phyloP scores from a whole-genome alignment of 305 asterid genomes.

The Coffea humblotiana region DNA sequence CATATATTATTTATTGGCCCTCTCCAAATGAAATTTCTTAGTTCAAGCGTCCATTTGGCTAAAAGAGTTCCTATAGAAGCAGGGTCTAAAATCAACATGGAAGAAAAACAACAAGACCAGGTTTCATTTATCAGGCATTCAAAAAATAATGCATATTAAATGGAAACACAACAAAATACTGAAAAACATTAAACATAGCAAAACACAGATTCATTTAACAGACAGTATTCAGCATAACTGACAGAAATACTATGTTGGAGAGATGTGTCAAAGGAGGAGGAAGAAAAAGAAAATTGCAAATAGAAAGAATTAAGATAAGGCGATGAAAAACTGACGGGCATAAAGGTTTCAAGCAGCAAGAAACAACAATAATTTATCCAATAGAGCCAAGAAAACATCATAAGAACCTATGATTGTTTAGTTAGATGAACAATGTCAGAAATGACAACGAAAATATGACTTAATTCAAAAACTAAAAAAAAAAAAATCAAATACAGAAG shows the following conservation, averaged over 20 bases:
- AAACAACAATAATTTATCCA: background rate
- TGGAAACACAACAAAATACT: background rate
- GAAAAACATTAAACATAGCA: background rate
- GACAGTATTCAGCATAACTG: background rate
- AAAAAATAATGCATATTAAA: background rate
- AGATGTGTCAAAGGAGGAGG: background rate
- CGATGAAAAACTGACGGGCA: background rate
- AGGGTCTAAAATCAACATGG: background rate
- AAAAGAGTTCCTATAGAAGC: background rate
- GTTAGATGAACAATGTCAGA: background rate
- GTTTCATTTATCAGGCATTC: background rate
- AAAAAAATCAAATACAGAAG: background rate
- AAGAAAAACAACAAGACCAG: background rate
- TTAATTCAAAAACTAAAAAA: background rate
- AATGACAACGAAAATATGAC: background rate
- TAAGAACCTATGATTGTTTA: background rate
- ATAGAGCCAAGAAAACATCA: background rate
- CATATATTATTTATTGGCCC: background rate
- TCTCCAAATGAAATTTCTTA: background rate
- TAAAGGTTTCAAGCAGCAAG: background rate
- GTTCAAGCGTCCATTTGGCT: background rate
- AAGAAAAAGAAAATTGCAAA: background rate
- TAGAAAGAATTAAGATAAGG: background rate
- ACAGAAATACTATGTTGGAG: background rate
- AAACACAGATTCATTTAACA: background rate